These are phyloP conservation scores for Candida yuanshanica DNA, from an alignment of 805 yeast genomes.

Conservation along the genomic window DNA sequence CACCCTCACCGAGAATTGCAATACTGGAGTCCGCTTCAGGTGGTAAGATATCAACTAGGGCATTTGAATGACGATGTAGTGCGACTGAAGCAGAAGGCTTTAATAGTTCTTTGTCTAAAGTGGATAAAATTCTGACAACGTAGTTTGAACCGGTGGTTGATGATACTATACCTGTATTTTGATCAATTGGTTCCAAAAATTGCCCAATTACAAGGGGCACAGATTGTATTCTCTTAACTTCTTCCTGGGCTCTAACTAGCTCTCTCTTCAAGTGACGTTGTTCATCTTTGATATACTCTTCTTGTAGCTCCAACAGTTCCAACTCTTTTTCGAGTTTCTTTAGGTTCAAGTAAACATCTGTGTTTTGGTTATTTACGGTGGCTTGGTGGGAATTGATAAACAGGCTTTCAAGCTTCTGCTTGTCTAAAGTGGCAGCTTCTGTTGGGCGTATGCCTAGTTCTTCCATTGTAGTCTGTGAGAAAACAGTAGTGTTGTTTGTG, in stretches of 20 bases:
- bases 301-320: constrained; percentile 81
- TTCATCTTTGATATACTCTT: constrained; percentile 96
- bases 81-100: constrained; percentile 96
- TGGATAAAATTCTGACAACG: constrained; percentile 90
- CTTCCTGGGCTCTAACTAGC: constrained; percentile 94
- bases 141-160: constrained; percentile 97
- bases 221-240: constrained; percentile 93
- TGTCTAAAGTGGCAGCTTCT: constrained; percentile 26
- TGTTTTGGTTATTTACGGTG: constrained; percentile 13
- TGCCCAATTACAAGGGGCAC: constrained; percentile 98
- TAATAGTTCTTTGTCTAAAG: constrained; percentile 88
- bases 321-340: constrained; percentile 89
- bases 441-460: constrained; percentile 49
- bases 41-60: constrained; percentile 93
- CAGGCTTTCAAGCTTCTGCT: constrained; percentile 26
- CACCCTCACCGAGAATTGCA: constrained; percentile 90
- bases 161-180: constrained; percentile 92
- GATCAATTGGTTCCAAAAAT: constrained; percentile 95
- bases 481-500: background rate
- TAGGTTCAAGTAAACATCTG: constrained; percentile 75
- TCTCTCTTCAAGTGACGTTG: constrained; percentile 95
- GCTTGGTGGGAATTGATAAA: constrained; percentile 21
- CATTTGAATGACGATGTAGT: constrained; percentile 96
- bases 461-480: constrained; percentile 39
- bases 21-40: constrained; percentile 98